These are phyloP conservation scores for Ceratocystis lukuohia DNA, from an alignment of 2,329 filamentous ascomycete species.

Conservation along the genomic window DNA sequence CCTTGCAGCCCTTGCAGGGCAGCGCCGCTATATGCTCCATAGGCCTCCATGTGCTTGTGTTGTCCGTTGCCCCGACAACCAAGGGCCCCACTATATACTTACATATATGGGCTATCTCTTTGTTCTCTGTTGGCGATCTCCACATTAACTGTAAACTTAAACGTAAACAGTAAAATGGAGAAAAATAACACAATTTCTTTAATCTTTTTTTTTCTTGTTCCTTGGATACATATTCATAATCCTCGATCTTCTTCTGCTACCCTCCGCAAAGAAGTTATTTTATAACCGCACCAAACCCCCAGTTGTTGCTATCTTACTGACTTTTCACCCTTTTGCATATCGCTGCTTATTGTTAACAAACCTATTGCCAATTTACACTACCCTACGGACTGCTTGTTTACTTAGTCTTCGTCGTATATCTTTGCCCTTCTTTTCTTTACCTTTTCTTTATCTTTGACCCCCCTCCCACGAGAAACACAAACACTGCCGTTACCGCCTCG, in stretches of 20 bases:
- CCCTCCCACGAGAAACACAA: not conserved
- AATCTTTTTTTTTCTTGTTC: not conserved
- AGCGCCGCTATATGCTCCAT: too few relatives aligned
- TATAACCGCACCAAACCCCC: not conserved
- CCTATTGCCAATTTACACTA: too few relatives aligned
- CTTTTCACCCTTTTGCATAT: too few relatives aligned
- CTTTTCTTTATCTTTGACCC: not conserved
- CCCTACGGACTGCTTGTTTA: not conserved
- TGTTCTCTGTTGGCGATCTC: not conserved
- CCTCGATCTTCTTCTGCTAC: not conserved
- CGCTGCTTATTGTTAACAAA: too few relatives aligned
- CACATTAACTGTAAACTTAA: not conserved
- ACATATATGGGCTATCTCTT: not conserved
- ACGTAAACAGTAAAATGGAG: not conserved
- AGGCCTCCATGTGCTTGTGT: not conserved
- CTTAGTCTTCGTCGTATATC: not conserved
- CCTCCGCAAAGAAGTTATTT: not conserved
- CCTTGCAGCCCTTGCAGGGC: not conserved
- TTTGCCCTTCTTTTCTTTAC: not conserved
- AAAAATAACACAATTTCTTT: constrained; percentile 3
- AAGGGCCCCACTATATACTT: not conserved
- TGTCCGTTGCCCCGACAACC: not conserved
- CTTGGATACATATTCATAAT: not conserved
- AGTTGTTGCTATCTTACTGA: too few relatives aligned
- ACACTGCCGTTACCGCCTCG: not conserved